Conservation (phyloP, 768 basidiomycete species). For the Psilocybe azurescens region DNA sequence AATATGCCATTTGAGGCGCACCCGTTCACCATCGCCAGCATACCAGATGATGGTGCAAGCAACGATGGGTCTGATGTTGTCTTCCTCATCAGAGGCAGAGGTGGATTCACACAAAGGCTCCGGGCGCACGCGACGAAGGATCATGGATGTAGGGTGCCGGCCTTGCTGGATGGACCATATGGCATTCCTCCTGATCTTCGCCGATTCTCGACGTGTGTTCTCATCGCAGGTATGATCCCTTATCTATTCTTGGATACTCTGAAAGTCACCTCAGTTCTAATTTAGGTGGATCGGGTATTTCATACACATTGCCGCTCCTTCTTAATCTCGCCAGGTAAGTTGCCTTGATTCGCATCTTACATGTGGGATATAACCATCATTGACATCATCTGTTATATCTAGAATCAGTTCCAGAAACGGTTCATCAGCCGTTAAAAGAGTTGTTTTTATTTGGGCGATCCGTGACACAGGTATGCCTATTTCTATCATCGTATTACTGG, state of each 20-base stretch:
- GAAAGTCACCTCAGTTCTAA: slow-evolving; percentile 1
- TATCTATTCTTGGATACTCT: not conserved
- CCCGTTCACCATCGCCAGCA: slow-evolving; percentile 54
- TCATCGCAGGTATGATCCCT: slow-evolving; percentile 45
- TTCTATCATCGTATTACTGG: not conserved
- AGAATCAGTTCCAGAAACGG: slow-evolving; percentile 27
- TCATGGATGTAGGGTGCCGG: slow-evolving; percentile 37
- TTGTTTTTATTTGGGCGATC: slow-evolving; percentile 58
- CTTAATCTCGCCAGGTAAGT: slow-evolving; percentile 39
- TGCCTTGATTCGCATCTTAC: slow-evolving; percentile 1
- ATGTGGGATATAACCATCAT: not conserved
- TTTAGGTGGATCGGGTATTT: slow-evolving; percentile 51
- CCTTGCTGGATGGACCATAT: slow-evolving; percentile 55
- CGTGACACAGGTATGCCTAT: slow-evolving; percentile 44
- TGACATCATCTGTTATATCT: slow-evolving; percentile 1
- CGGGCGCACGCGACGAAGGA: slow-evolving; percentile 35
- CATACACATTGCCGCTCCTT: slow-evolving; percentile 51
- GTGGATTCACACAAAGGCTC: slow-evolving; percentile 54
- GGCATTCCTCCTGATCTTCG: slow-evolving; percentile 46
- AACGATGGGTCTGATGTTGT: slow-evolving; percentile 40
- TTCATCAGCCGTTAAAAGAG: slow-evolving; percentile 39
- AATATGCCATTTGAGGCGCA: slow-evolving; percentile 50
- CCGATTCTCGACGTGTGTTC: slow-evolving; percentile 43
- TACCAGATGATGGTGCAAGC: slow-evolving; percentile 35
- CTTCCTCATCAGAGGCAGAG: slow-evolving; percentile 55